Conservation (phyloP, 2,329 filamentous ascomycete genomes). For the Pyrenochaeta sp. region DNA sequence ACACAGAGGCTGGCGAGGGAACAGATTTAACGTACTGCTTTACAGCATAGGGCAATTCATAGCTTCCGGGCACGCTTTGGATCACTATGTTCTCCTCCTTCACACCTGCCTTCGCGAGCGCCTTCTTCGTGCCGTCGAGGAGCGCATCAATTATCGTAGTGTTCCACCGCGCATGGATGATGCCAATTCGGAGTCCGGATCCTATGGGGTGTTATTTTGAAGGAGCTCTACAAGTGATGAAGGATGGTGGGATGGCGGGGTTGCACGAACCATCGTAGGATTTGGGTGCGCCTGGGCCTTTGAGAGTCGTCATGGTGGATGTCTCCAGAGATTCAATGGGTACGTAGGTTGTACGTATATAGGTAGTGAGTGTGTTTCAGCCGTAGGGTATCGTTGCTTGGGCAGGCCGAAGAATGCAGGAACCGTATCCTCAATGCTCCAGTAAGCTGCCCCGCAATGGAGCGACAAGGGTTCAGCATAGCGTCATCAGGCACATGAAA, state of each 20-base stretch:
- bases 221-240: slow-evolving; percentile 2
- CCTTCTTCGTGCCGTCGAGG: slow-evolving; percentile 79
- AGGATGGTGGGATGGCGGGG: slow-evolving; percentile 9
- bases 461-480: slow-evolving; percentile 18
- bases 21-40: slow-evolving; percentile 70
- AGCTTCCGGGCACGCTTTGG: slow-evolving; percentile 90
- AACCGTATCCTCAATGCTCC: slow-evolving; percentile 17
- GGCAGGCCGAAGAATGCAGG: slow-evolving; percentile 37
- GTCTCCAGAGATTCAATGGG: neutral
- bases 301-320: slow-evolving; percentile 61
- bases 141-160: slow-evolving; percentile 84
- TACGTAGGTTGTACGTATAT: neutral
- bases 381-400: slow-evolving; percentile 10
- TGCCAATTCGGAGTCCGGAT: slow-evolving; percentile 81
- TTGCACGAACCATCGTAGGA: slow-evolving; percentile 62
- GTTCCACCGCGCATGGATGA: slow-evolving; percentile 98
- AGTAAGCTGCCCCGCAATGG: slow-evolving; percentile 25
- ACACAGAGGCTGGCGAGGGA: neutral
- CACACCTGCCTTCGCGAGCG: slow-evolving; percentile 80
- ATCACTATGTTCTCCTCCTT: slow-evolving; percentile 86
- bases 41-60: slow-evolving; percentile 91
- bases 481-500: slow-evolving; percentile 25
- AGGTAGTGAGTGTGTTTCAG: neutral
- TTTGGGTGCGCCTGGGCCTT: slow-evolving; percentile 69
- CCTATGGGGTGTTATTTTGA: slow-evolving; percentile 43